Evolutionary conservation across 2,329 filamentous ascomycete species (phyloP).

Genomic region (Pseudogymnoascus verrucosus): DNA sequence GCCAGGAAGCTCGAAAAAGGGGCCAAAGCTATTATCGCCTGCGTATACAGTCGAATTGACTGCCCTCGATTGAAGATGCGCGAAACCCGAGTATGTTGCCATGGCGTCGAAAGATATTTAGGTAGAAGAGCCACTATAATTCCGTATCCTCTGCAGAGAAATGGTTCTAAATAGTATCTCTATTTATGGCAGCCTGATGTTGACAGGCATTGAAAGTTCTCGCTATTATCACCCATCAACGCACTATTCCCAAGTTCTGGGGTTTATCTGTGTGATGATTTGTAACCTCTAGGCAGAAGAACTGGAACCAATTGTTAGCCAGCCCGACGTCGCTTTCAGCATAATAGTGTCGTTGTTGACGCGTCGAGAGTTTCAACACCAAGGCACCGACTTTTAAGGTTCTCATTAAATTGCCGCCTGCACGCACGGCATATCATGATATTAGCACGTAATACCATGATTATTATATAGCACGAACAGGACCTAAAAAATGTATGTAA

Average conservation of each 20-base stretch:
- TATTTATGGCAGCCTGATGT: not conserved
- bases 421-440: not conserved
- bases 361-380: not conserved
- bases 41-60: conserved; percentile 9
- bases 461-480: not conserved
- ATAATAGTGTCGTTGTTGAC: not conserved
- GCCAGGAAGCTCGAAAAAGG: conserved; percentile 13
- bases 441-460: not conserved
- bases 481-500: not conserved
- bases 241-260: not conserved
- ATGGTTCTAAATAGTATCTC: not conserved
- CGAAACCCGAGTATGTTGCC: conserved; percentile 3
- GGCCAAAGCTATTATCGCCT: conserved; percentile 17
- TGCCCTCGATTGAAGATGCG: not conserved
- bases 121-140: not conserved
- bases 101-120: conserved; percentile 6
- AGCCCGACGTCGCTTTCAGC: not conserved
- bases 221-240: not conserved
- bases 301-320: not conserved
- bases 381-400: not conserved
- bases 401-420: not conserved
- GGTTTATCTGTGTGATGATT: not conserved
- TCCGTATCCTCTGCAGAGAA: not conserved
- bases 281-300: not conserved
- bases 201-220: not conserved